Percentiles rank a stretch among this genome's conserved stretches.
Conservation (phyloP, 257 asterid genomes). For the Petunia secreta region DNA sequence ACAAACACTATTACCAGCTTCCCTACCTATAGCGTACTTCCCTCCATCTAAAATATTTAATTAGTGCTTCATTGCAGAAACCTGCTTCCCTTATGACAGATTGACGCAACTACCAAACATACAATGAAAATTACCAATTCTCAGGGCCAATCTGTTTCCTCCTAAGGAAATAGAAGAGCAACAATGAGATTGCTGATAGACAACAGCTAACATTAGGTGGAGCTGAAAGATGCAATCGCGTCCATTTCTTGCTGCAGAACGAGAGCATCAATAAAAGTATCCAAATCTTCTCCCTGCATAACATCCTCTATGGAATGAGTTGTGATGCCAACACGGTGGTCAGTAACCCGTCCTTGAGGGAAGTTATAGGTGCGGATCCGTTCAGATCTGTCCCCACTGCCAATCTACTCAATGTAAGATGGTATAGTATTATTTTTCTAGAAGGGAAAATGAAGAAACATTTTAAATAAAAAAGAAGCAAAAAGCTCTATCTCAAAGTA, state of each 20-base stretch:
- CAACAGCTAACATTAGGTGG: conserved; percentile 28
- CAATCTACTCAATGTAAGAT: conserved; percentile 60
- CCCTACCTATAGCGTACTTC: background rate
- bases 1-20: background rate
- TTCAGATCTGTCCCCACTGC: conserved; percentile 98
- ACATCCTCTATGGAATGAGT: conserved; percentile 74
- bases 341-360: conserved; percentile 97
- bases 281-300: conserved; percentile 84
- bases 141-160: background rate
- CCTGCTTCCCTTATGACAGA: background rate
- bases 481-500: conserved; percentile 22
- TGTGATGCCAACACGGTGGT: conserved; percentile 94
- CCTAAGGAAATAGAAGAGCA: background rate
- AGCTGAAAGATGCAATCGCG: conserved; percentile 75
- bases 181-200: background rate
- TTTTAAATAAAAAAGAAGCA: background rate
- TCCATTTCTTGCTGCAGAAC: conserved; percentile 90
- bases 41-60: background rate
- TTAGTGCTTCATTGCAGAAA: background rate
- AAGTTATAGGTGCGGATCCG: conserved; percentile 96
- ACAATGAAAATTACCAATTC: conserved; percentile 7
- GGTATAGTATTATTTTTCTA: conserved; percentile 8
- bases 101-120: background rate
- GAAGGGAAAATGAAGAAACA: background rate
- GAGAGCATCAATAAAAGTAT: conserved; percentile 77